Base-by-base conservation (phyloP, 2,329 filamentous ascomycete species). In the Parastagonospora avenae region DNA sequence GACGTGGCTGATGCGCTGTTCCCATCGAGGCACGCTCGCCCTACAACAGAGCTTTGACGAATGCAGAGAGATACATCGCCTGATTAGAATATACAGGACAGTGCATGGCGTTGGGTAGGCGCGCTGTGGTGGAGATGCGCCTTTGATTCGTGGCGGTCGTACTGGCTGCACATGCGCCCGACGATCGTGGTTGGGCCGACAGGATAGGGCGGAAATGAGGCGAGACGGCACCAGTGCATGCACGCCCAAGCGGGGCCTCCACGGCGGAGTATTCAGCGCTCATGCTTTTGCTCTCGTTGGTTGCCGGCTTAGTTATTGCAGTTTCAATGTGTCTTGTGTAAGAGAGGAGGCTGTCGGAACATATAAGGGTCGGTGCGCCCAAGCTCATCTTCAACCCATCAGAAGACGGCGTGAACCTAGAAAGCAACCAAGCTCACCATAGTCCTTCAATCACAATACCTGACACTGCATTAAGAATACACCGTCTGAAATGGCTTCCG, bases 201-300 rank as follows among this genome's bases (percentile, higher is more conserved):
- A 24, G 24, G 24, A 24, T 48, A 65, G 59, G 62, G 63, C 63
- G 59, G 55, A 53, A 64, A 60, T 66, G 63, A 66, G 63, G 63
- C 63, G 63, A 63, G 52, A 40, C 58, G 62, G 57, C 59, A 60
- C 56, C 61, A 61, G 51, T 61, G 63, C 62, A 59, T 59, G 52
- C 50, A 53, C 40, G 59, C 63, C 63, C 63, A 64, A 66, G 62
- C 38, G 48, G 51, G 46, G 46, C 47, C 44, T 50, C 29, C 28
- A 40, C 55, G 46, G 43, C 45, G 44, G 33, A 39, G 19, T 40
- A 32, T 38, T 29, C 15, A 45, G 45, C 14, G 35, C 37, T 39
- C 32, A 47, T 50, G 35, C 45, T 52, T 14, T 42, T 39, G 37
- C 28, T 15, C 31, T 48, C 48, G 41, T 46, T 43, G 45, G 42